Evolutionary conservation across 345 rosid species (phyloP), one percentile per base, ranked within the genome.

Genomic region (Gynandropsis gynandra): DNA sequence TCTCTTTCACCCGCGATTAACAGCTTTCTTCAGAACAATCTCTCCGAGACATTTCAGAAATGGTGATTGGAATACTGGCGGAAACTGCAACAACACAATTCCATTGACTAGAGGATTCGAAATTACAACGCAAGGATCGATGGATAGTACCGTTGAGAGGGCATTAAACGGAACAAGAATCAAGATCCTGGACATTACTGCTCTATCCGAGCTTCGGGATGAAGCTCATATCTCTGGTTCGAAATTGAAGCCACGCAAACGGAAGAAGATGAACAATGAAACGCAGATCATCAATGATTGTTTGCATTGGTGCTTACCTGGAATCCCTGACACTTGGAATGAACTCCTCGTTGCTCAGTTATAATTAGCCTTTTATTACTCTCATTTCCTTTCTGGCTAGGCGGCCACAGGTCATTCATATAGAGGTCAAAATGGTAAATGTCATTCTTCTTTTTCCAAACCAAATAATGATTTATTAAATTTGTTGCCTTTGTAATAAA

Each of bases 231-330:
- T 68, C 63, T 68, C 72, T 56, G 68, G 72, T 40, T 68, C 62
- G 14, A 68, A 62, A 47, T 54, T 58, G 17, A 68, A 62, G 53
- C 72, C 68, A 0, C 37, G 58, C 14, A 63, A 82, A 53, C 76
- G 83, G 0, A 69, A 61, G 10, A 79, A 74, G 58, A 76, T 66
- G 35, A 63, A 68, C 10, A 83, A 71, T 59, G 70, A 65, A 4
- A 79, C 63, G 4, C 34, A 37, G 2, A 77, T 77, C 15, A 67
- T 69, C 16, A 72, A 78, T 12, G 97, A 89, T 67, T 89, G 95
- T 84, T 74, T 85, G 74, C 97, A 89, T 60, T 89, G 97, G 95
- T 89, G 95, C 77, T 69, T 89, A 41, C 97, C 95, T 0, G 95
- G 95, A 53, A 52, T 86, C 47, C 95, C 95, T 0, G 95, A 86